Conservation (phyloP, 2,329 filamentous ascomycete genomes). For the Huntiella moniliformis region DNA sequence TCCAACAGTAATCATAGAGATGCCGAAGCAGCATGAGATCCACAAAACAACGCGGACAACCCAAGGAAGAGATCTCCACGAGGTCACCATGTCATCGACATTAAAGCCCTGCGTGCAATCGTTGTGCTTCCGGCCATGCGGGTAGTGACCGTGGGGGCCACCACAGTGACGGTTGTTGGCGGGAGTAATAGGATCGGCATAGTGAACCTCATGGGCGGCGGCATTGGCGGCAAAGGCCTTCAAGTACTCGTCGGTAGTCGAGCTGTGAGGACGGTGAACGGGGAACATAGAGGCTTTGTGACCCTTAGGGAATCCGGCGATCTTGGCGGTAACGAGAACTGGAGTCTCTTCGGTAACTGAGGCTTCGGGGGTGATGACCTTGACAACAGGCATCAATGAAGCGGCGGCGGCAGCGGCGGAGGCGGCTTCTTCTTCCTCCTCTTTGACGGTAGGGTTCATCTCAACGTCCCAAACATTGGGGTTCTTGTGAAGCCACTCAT, state of each 20-base stretch:
- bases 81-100: constrained; percentile 1
- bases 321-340: too few relatives aligned
- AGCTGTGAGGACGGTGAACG: not conserved
- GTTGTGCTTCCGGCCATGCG: not conserved
- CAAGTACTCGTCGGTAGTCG: constrained; percentile 7
- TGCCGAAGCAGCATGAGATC: constrained; percentile 8
- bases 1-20: constrained; percentile 5
- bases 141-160: not conserved
- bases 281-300: not conserved
- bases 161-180: not conserved
- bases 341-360: too few relatives aligned
- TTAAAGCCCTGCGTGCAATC: not conserved
- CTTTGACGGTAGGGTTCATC: too few relatives aligned
- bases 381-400: too few relatives aligned
- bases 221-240: not conserved
- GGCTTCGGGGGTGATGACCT: too few relatives aligned
- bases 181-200: not conserved
- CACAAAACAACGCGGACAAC: constrained; percentile 4
- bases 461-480: too few relatives aligned
- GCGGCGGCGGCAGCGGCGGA: too few relatives aligned
- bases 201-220: not conserved
- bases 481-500: too few relatives aligned
- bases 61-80: constrained; percentile 8
- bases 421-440: too few relatives aligned
- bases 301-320: too few relatives aligned